Evolutionary conservation across 2,329 filamentous ascomycete species (phyloP), one percentile per base, ranked within the genome.

Genomic region (Spiromastix sp.): DNA sequence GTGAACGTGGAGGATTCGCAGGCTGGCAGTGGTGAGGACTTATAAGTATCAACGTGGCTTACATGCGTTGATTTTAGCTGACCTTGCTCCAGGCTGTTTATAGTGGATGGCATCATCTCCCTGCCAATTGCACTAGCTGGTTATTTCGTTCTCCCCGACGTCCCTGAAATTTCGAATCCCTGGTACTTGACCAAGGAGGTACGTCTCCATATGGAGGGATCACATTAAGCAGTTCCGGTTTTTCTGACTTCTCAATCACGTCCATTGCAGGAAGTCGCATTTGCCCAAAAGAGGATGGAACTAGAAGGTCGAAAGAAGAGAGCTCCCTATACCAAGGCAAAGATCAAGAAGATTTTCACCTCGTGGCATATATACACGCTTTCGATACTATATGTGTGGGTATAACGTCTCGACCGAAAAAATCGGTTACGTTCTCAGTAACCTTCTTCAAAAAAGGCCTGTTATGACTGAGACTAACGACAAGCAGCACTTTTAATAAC

Each of bases 331-430:
- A 70, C 66, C 1, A 59, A 55, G 34, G 49, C 55, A 2, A 79
- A 77, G 53, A 47, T 81, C 25, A 66, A 64, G 51, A 72, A 69
- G 45, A 79, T 81, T 12, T 71, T 80, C 38, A 63, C 64, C 0
- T 72, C 70, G 4, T 81, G 78, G 77, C 77, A 77, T 42, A 72
- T 81, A 2, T 81, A 77, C 37, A 44, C 69, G 0, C 57, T 82
- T 3, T 67, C 66, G 0, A 36, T 72, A 0, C 53, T 79, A 1
- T 81, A 81, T 49, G 64, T 80, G 48, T 67, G 41, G 30, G 58
- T 43, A 25, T 25, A 12, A 5, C 22, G 4, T 10, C 12, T 25
- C 10, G 12, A 25, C 10, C 22, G 22, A 25, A 12, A 3, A 25
- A 10, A 25, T 25, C 22, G 10, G 12, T 12, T 10, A 9, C 3